Conservation (phyloP, 2,329 filamentous ascomycete genomes). For the Cladophialophora yegresii region DNA sequence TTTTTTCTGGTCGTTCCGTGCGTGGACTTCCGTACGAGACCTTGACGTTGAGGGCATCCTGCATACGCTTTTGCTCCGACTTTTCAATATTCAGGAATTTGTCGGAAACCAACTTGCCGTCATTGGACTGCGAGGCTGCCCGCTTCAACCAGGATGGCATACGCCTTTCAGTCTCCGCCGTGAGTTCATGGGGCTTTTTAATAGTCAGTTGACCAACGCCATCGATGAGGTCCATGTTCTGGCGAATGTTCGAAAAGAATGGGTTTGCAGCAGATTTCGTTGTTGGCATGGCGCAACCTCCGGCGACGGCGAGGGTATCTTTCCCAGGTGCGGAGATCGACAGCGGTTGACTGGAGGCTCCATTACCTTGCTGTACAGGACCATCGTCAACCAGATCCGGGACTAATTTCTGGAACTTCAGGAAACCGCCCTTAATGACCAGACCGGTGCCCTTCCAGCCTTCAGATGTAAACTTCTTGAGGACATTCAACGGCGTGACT, state of each 20-base stretch:
- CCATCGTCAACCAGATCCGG: conserved; percentile 64
- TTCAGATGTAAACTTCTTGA: conserved; percentile 88
- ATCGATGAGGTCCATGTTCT: conserved; percentile 92
- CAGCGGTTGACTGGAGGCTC: conserved; percentile 50
- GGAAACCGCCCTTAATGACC: conserved; percentile 81
- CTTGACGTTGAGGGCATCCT: conserved; percentile 67
- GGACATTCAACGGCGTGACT: conserved; percentile 75
- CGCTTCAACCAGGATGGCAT: conserved; percentile 77
- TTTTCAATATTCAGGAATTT: conserved; percentile 83
- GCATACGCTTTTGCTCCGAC: conserved; percentile 89
- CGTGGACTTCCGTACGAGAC: conserved; percentile 57
- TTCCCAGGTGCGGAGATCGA: conserved; percentile 56
- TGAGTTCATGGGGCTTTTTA: conserved; percentile 59
- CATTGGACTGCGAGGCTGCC: conserved; percentile 66
- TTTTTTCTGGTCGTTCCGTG: conserved; percentile 47
- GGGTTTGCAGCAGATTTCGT: conserved; percentile 72
- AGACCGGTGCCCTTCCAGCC: conserved; percentile 73
- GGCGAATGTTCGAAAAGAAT: conserved; percentile 94
- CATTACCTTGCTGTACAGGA: conserved; percentile 41
- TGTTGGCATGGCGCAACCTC: conserved; percentile 78
- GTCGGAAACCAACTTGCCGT: conserved; percentile 77
- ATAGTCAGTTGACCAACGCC: conserved; percentile 80
- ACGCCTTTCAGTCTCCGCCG: conserved; percentile 49
- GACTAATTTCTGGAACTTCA: conserved; percentile 68
- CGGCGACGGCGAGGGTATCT: conserved; percentile 74